Evolutionary conservation across 2,329 filamentous ascomycete genomes (phyloP).

Genomic region (Metarhizium robertsii): DNA sequence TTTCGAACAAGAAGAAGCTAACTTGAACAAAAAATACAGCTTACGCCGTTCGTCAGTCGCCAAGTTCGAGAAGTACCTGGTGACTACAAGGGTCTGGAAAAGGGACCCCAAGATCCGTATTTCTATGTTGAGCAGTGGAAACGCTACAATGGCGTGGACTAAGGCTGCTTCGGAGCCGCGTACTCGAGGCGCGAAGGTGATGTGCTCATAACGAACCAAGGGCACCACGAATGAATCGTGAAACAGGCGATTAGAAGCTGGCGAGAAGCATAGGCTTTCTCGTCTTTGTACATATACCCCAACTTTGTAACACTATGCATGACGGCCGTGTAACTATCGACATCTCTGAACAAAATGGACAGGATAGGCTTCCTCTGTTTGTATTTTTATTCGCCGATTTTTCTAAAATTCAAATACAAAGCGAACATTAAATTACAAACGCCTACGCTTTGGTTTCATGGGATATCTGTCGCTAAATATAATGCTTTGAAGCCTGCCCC

Average conservation of each 20-base stretch:
- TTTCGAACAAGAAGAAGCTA: constrained; percentile 9
- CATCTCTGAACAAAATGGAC: not conserved
- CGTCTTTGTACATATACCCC: constrained; percentile 20
- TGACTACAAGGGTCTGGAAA: constrained; percentile 40
- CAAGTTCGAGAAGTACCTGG: constrained; percentile 45
- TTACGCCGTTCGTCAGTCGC: constrained; percentile 69
- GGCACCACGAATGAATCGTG: not conserved
- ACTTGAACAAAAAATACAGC: constrained; percentile 33
- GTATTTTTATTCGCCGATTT: not conserved
- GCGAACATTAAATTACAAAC: not conserved
- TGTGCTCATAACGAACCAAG: not conserved
- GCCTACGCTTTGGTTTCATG: constrained; percentile 3
- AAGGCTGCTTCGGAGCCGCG: constrained; percentile 12
- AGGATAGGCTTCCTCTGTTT: constrained; percentile 10
- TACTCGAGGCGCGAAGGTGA: constrained; percentile 3
- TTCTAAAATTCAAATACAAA: not conserved
- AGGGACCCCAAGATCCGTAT: constrained; percentile 51
- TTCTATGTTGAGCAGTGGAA: constrained; percentile 60
- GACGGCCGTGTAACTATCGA: constrained; percentile 6
- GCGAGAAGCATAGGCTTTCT: constrained; percentile 9
- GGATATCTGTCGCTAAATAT: constrained; percentile 8
- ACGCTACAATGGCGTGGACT: constrained; percentile 54
- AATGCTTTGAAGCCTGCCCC: not conserved
- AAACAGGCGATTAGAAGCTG: not conserved
- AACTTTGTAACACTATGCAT: constrained; percentile 21